Base-by-base conservation (phyloP, 1,284 basidiomycete species). In the Sparassis latifolia region DNA sequence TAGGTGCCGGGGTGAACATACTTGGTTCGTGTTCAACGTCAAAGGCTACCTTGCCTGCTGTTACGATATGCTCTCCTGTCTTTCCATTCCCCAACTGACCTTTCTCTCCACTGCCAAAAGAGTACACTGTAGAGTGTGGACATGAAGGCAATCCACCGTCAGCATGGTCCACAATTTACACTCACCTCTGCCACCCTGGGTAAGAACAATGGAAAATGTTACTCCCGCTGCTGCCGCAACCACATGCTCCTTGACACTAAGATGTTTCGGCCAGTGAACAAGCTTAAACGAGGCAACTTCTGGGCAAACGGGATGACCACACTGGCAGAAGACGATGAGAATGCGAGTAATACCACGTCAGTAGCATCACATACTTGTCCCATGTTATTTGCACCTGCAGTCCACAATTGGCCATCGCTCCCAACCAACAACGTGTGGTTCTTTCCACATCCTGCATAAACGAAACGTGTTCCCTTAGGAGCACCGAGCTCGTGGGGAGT, bases 41-140 rank as follows among this genome's bases (percentile, higher is more conserved):
- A 60, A 80, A 96, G 7, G 80, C 84, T 0, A 84, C 79, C 65
- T 92, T 92, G 57, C 90, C 90, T 37, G 84, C 89, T 2, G 86
- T 86, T 5, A 85, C 82, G 53, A 96, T 88, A 40, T 92, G 81
- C 68, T 95, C 92, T 20, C 93, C 92, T 0, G 92, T 93, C 51
- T 82, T 80, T 10, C 94, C 94, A 61, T 93, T 95, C 1, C 93
- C 95, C 0, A 97, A 75, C 59, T 97, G 92, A 2, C 95, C 95
- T 57, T 91, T 85, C 68, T 97, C 92, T n/a, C 84, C 89, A 49
- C 89, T 93, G 35, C 95, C 95, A 56, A 92, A 85, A 0, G 92
- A 79, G 63, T 89, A 97, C 2, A 97, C 90, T 84, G 55, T 32
- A 52, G 48, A 37, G 32, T 27, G 44, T 5, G 33, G 32, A 43